Conservation (phyloP, 164 flowering plant genomes). For the Vitis vinifera region DNA sequence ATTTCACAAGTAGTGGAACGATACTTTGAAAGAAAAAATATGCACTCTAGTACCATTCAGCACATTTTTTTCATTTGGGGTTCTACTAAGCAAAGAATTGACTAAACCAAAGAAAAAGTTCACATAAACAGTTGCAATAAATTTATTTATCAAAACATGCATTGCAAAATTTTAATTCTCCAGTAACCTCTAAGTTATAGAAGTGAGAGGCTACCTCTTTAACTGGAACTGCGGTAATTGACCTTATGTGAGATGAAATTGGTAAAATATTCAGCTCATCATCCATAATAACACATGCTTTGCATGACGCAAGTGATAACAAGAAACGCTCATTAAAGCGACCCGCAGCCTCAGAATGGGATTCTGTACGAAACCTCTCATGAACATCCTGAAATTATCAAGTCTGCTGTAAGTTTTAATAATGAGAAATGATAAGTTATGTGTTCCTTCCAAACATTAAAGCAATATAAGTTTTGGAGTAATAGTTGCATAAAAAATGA, state of each 20-base stretch:
- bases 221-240: constrained; percentile 56
- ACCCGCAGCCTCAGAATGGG: constrained; percentile 73
- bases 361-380: constrained; percentile 91
- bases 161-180: neutral
- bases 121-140: too few relatives aligned
- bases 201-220: constrained; percentile 48
- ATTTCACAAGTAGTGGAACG: too few relatives aligned
- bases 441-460: neutral
- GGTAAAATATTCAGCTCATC: constrained; percentile 89
- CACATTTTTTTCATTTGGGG: too few relatives aligned
- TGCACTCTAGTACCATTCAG: neutral
- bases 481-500: too few relatives aligned
- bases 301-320: constrained; percentile 85
- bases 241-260: constrained; percentile 82
- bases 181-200: neutral
- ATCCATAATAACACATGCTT: constrained; percentile 88
- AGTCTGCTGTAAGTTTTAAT: neutral
- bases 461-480: too few relatives aligned
- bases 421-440: neutral
- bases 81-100: too few relatives aligned
- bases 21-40: too few relatives aligned
- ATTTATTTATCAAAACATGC: too few relatives aligned
- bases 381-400: constrained; percentile 81
- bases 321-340: constrained; percentile 97
- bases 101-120: too few relatives aligned